Evolutionary conservation across 2,329 filamentous ascomycete genomes (phyloP).

Genomic region (Neofusicoccum sp.): DNA sequence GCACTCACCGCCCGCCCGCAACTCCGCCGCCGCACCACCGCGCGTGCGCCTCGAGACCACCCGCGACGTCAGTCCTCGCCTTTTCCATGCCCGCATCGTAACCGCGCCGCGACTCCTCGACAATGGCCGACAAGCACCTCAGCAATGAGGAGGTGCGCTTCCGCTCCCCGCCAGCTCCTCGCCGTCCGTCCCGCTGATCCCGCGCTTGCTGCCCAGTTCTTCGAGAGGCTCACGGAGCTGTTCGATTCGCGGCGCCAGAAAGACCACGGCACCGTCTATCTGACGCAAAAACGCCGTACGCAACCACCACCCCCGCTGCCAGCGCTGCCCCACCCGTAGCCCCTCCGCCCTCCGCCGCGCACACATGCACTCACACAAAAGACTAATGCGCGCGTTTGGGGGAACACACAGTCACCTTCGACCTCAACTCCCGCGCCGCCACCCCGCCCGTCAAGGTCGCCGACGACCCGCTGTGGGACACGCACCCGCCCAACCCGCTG

Average conservation of each 20-base stretch:
- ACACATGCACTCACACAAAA: conserved; percentile 22
- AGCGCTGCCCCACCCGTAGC: not conserved
- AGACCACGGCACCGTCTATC: conserved; percentile 72
- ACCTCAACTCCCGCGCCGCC: conserved; percentile 24
- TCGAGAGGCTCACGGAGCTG: conserved; percentile 67
- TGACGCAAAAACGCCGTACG: conserved; percentile 75
- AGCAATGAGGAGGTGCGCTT: conserved; percentile 62
- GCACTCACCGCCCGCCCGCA: conserved; percentile 23
- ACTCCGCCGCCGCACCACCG: not conserved
- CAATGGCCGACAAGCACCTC: conserved; percentile 48
- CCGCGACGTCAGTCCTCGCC: conserved; percentile 19
- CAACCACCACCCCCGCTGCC: conserved; percentile 11
- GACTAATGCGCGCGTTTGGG: not conserved
- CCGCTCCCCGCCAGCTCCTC: conserved; percentile 12
- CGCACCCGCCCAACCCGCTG: conserved; percentile 60
- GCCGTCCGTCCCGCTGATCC: not conserved
- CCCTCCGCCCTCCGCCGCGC: not conserved
- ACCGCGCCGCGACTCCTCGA: conserved; percentile 4
- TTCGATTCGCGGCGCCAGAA: conserved; percentile 68
- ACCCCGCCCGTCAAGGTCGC: conserved; percentile 37
- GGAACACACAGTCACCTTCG: conserved; percentile 42
- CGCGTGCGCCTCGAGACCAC: not conserved
- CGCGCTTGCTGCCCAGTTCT: conserved; percentile 61
- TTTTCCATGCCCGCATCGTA: too few species aligned
- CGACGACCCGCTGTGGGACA: conserved; percentile 61